A percentile compares a stretch with the other conserved stretches of the same genome.
phyloP scores from a whole-genome alignment of 805 yeast genomes.

The Lipomyces sp. region DNA sequence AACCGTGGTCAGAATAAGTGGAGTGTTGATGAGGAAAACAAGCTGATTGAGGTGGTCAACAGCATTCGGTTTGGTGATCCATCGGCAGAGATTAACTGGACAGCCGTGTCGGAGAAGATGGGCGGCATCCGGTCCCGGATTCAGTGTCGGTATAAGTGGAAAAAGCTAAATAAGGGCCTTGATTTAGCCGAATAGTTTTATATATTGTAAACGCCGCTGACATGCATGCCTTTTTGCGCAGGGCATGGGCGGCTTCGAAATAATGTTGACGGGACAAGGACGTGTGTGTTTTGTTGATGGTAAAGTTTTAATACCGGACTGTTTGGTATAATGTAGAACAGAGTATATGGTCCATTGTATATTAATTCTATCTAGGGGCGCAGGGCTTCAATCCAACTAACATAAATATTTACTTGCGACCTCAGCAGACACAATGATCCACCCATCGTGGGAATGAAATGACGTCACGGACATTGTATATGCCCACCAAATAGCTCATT shows the following conservation, averaged over 20 bases:
- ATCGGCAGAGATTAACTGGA: conserved; percentile 72
- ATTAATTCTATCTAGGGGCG: not conserved
- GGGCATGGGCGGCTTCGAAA: not conserved
- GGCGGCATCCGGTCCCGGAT: conserved; percentile 86
- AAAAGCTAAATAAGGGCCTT: conserved; percentile 52
- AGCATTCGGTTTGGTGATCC: conserved; percentile 53
- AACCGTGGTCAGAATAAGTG: conserved; percentile 78
- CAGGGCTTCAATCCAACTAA: too few relatives aligned
- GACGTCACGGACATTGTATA: conserved; percentile 83
- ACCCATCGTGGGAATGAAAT: conserved; percentile 85
- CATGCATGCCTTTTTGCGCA: too few relatives aligned
- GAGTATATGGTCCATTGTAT: not conserved
- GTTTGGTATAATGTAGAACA: not conserved
- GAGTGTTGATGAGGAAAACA: conserved; percentile 72
- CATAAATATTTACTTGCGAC: not conserved
- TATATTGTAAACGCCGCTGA: not conserved
- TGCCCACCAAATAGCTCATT: conserved; percentile 69
- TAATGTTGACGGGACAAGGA: not conserved
- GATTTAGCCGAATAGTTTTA: not conserved
- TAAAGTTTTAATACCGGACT: too few relatives aligned
- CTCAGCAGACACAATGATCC: conserved; percentile 46
- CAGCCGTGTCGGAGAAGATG: conserved; percentile 86
- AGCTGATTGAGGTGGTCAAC: conserved; percentile 59
- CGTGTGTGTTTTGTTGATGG: not conserved
- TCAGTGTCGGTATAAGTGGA: conserved; percentile 96